Conservation (phyloP, 2,329 filamentous ascomycete genomes). For the Paecilomyces fulvus region DNA sequence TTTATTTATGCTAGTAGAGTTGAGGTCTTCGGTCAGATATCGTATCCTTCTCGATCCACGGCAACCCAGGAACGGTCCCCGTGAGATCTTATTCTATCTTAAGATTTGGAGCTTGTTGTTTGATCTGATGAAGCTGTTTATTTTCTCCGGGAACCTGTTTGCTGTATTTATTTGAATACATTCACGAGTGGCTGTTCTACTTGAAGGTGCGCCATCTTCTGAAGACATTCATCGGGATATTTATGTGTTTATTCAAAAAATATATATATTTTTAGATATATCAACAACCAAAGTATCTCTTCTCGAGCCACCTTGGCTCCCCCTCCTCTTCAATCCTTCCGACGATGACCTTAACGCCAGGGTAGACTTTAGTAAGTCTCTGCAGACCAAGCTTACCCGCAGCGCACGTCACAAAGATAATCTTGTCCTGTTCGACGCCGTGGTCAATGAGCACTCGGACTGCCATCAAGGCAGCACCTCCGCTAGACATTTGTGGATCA, state of each 20-base stretch:
- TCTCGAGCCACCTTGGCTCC: constrained; percentile 84
- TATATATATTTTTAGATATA: background rate
- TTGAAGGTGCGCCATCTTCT: background rate
- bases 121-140: too few species aligned
- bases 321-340: constrained; percentile 72
- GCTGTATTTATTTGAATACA: too few species aligned
- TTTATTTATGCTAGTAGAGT: background rate
- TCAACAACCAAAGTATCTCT: constrained; percentile 80
- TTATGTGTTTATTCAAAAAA: constrained; percentile 6
- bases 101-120: too few species aligned
- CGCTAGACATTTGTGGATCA: constrained; percentile 90
- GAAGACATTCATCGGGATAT: background rate
- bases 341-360: constrained; percentile 76
- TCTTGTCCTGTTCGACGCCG: constrained; percentile 72
- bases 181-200: too few species aligned
- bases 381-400: constrained; percentile 79
- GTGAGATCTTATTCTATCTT: too few species aligned
- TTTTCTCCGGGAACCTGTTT: background rate
- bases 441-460: constrained; percentile 94
- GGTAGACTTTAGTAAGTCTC: constrained; percentile 79
- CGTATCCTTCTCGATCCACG: too few species aligned
- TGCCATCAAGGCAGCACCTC: constrained; percentile 81
- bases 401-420: constrained; percentile 88
- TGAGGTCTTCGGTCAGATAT: too few species aligned
- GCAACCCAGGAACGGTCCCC: too few species aligned